Percentiles rank a stretch among this genome's conserved stretches.
Conservation (phyloP, 768 basidiomycete species). For the Hemileccinum impolitum region DNA sequence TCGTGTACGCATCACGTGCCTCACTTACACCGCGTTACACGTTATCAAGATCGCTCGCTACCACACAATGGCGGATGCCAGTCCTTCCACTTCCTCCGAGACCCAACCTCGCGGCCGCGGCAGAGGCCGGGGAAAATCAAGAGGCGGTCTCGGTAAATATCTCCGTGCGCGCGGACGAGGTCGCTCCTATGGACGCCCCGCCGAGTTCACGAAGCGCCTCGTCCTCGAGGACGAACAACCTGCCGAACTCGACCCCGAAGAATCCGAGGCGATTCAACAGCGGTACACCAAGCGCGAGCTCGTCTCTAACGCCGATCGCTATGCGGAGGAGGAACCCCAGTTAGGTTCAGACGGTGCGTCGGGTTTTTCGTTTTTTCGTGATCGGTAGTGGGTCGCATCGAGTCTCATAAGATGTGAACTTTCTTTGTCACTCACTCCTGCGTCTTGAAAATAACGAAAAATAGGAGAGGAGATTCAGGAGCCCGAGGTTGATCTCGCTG, state of each 20-base stretch:
- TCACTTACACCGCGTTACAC: not conserved
- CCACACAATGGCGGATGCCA: constrained; percentile 11
- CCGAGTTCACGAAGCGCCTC: constrained; percentile 61
- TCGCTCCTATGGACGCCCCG: constrained; percentile 56
- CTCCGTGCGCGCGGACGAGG: constrained; percentile 68
- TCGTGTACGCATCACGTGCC: not conserved
- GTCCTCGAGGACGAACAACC: constrained; percentile 56
- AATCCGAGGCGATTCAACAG: constrained; percentile 41
- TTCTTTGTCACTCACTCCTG: no score
- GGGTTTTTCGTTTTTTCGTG: no score
- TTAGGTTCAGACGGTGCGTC: constrained; percentile 64
- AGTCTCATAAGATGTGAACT: no score
- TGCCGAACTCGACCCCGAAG: constrained; percentile 37
- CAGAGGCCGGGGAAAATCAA: constrained; percentile 52
- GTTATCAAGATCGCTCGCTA: not conserved
- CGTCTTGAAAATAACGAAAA: no score
- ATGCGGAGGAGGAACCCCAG: constrained; percentile 66
- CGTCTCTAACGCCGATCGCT: constrained; percentile 70
- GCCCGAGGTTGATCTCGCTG: constrained; percentile 69
- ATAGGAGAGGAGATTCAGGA: constrained; percentile 62
- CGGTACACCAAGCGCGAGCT: constrained; percentile 60
- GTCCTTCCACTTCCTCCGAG: constrained; percentile 7
- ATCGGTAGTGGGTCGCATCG: no score
- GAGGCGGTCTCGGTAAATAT: constrained; percentile 73
- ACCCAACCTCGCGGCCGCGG: constrained; percentile 35